Conservation (phyloP, 768 basidiomycete genomes). For the Chalciporus chontae region DNA sequence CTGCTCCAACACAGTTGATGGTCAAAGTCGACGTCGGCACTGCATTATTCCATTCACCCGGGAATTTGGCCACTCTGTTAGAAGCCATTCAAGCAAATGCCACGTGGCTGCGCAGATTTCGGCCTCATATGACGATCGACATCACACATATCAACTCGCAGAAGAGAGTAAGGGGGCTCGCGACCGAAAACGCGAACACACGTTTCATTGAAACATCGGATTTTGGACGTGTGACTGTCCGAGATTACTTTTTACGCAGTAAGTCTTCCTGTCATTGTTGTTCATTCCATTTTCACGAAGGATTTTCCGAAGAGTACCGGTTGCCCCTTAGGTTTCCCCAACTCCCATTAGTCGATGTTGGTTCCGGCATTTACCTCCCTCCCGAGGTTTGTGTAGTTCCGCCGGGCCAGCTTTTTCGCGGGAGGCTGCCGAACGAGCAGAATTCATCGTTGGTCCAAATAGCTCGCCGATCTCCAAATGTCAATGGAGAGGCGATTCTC, state of each 20-base stretch:
- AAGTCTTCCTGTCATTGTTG: too few relatives aligned
- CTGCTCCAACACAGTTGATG: neutral
- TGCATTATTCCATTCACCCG: neutral
- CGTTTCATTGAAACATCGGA: neutral
- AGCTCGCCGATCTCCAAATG: constrained; percentile 39
- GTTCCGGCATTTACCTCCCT: constrained; percentile 33
- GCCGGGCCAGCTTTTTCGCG: constrained; percentile 32
- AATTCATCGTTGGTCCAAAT: constrained; percentile 39
- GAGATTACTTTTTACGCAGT: neutral
- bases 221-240: neutral
- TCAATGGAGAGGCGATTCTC: constrained; percentile 35
- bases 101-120: neutral
- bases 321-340: constrained; percentile 32
- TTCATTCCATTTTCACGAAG: too few relatives aligned
- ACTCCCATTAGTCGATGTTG: constrained; percentile 39
- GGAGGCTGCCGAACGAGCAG: constrained; percentile 42
- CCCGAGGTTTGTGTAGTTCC: constrained; percentile 44
- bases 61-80: neutral
- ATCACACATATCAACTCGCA: neutral
- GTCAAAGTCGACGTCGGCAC: neutral
- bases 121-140: too few relatives aligned
- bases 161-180: neutral
- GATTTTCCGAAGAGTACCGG: constrained; percentile 18
- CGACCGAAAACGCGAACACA: neutral
- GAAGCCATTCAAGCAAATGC: neutral